Base-by-base conservation (phyloP, 2,329 filamentous ascomycete species). In the Aspergillus japonicus region DNA sequence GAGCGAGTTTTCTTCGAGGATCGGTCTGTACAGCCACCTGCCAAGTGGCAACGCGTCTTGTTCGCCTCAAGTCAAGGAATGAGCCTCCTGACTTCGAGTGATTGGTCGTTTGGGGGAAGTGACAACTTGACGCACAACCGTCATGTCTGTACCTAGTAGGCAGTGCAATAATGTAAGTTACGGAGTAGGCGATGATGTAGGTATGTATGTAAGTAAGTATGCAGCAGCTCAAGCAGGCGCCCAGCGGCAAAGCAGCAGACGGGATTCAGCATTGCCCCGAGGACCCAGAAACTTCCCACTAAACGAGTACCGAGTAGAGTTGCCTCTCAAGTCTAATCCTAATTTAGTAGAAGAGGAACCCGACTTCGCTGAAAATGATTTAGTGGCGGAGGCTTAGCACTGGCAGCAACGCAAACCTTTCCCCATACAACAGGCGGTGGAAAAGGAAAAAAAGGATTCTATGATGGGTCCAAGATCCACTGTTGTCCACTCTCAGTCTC, bases 371-470 rank as follows among this genome's bases (percentile, higher is more conserved):
- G 12, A 31, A 49, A 56, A 12, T 31, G 48, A 42, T 26, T 24
- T 35, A 57, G 59, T 65, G 63, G 62, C 62, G 63, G 62, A 64
- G 64, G 60, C 64, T 66, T 53, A 64, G 64, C 57, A 56, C 58
- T 65, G 60, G 62, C 58, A 57, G 57, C 50, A 58, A 57, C 57
- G 44, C 57, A 63, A 57, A 49, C 26, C 39, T 47, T 51, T 42
- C 48, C 39, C 58, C 42, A 57, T 35, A 51, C 6, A 42, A 44
- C 39, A 44, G 39, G 39, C 39, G 39, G 39, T 44, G 39, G 39
- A 44, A 44, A 16, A 35, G 3, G 26, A 3, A 29, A 16, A 16
- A 35, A 35, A 35, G 33, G 33, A 35, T 35, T 6, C 33, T 23
- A 35, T 35, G 33, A 35, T 35, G 33, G 33, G 33, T 35, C 33